Base-by-base conservation (phyloP, 2,329 filamentous ascomycete species). In the Pseudogymnoascus sp. region DNA sequence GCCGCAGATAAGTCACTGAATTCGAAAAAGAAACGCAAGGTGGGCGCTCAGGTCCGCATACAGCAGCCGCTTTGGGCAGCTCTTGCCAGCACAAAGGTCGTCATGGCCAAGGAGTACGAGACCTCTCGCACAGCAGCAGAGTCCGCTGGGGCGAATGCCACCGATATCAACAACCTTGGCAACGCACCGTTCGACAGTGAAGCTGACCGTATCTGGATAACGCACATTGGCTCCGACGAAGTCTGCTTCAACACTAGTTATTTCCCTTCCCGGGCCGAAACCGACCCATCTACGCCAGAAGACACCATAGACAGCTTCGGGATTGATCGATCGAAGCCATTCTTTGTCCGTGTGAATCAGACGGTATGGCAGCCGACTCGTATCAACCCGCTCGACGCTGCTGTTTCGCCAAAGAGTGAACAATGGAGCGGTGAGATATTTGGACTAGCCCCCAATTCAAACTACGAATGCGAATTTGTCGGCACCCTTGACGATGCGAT, bases 31-130 rank as follows among this genome's bases (percentile, higher is more conserved):
- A 89, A 90, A 78, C 86, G 89, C 77, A 93, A 95, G 78, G 91
- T 96, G 77, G 93, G 90, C 72, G 92, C 91, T 64, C 90, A 95
- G 75, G 91, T 96, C 68, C 84, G 93, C 75, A 90, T 91, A 74
- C 87, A 91, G 72, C 93, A 97, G 77, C 93, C 93, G 59, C 84
- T 97, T 68, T 97, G 93, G 93, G 91, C 93, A 67, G 93, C 93
- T 59, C 84, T 97, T 70, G 93, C 93, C 61, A 96, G 91, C 77
- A 96, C 93, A 72, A 97, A 97, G 81, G 93, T 97, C 74, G 93
- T 95, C 70, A 91, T 96, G 77, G 87, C 96, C 72, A 95, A 96
- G 78, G 93, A 92, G 76, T 90, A 91, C 70, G 89, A 92, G 76
- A 84, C 96, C 73, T 93, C 90, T 68, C 86, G 90, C 73, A 86